A percentile compares a stretch with the other conserved stretches of the same genome.
These are phyloP conservation scores for Myochromella boudieri DNA, from an alignment of 768 basidiomycete genomes.

Conservation along the genomic window DNA sequence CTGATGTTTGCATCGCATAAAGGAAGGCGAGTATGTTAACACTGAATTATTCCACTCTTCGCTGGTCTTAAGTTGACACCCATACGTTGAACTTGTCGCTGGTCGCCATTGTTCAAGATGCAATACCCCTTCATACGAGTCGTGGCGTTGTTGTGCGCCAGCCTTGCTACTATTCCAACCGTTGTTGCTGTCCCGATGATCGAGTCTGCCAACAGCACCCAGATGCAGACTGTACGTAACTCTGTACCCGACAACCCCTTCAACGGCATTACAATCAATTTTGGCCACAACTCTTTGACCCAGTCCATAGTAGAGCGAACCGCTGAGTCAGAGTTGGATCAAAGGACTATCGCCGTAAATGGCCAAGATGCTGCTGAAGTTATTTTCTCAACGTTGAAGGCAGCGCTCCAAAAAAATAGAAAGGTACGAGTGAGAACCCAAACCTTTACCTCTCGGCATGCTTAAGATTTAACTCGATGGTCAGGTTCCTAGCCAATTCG, in stretches of 20 bases:
- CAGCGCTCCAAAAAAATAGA: slow-evolving; percentile 10
- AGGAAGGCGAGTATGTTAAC: too few relatives aligned
- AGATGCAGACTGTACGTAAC: not conserved
- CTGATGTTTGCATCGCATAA: too few relatives aligned
- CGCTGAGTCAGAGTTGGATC: slow-evolving; percentile 7
- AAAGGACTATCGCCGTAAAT: slow-evolving; percentile 3
- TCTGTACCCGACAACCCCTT: slow-evolving; percentile 12
- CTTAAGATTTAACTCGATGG: not conserved
- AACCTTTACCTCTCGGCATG: not conserved
- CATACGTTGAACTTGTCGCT: slow-evolving; percentile 6
- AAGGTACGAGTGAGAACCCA: not conserved
- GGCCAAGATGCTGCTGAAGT: slow-evolving; percentile 4
- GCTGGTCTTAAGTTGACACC: slow-evolving; percentile 9
- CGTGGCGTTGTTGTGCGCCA: not conserved
- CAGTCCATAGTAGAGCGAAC: slow-evolving; percentile 2
- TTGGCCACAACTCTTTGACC: slow-evolving; percentile 1
- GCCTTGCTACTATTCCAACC: slow-evolving; percentile 3
- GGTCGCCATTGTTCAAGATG: slow-evolving; percentile 15
- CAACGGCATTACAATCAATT: slow-evolving; percentile 8
- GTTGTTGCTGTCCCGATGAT: slow-evolving; percentile 5
- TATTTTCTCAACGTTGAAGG: slow-evolving; percentile 4
- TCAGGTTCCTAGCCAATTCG: slow-evolving; percentile 11
- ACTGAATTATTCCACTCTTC: slow-evolving; percentile 5
- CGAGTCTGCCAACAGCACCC: slow-evolving; percentile 4
- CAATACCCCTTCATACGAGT: not conserved